phyloP scores from a whole-genome alignment of 495 filamentous ascomycete species.

The Emericellopsis terricola region DNA sequence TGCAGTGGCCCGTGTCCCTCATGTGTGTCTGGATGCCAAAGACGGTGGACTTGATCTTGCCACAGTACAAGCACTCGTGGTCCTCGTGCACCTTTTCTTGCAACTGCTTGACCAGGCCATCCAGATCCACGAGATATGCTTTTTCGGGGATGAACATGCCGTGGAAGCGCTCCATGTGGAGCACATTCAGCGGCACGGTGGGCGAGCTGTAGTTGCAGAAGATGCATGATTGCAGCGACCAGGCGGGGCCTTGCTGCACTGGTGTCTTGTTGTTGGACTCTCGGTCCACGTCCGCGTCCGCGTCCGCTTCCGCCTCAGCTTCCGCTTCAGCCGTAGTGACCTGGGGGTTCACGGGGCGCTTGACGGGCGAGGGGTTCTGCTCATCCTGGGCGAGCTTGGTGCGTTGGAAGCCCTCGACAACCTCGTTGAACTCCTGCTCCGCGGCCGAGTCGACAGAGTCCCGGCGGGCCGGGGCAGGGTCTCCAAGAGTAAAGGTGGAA shows the following conservation, averaged over 20 bases:
- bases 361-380: constrained; percentile 25
- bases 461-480: constrained; percentile 38
- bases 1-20: constrained; percentile 91
- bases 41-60: constrained; percentile 52
- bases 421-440: constrained; percentile 58
- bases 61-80: constrained; percentile 62
- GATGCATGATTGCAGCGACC: constrained; percentile 50
- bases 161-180: constrained; percentile 83
- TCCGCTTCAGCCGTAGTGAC: constrained; percentile 28
- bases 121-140: constrained; percentile 58
- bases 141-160: constrained; percentile 93
- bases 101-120: constrained; percentile 57
- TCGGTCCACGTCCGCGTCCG: constrained; percentile 13
- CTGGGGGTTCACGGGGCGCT: constrained; percentile 37
- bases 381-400: constrained; percentile 42
- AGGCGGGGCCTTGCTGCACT: constrained; percentile 6
- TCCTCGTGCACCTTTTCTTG: constrained; percentile 62
- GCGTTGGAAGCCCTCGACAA: constrained; percentile 62
- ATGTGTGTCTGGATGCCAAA: constrained; percentile 82
- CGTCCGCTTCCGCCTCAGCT: constrained; percentile 19
- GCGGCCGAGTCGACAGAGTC: constrained; percentile 40
- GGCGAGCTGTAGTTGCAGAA: constrained; percentile 79
- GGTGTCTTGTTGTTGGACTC: constrained; percentile 16
- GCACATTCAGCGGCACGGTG: constrained; percentile 49
- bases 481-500: constrained; percentile 79